Percentiles rank a stretch among this genome's conserved stretches.
These are phyloP conservation scores for Ophiosphaerella narmari DNA, from an alignment of 2,329 filamentous ascomycete species.

Conservation along the genomic window DNA sequence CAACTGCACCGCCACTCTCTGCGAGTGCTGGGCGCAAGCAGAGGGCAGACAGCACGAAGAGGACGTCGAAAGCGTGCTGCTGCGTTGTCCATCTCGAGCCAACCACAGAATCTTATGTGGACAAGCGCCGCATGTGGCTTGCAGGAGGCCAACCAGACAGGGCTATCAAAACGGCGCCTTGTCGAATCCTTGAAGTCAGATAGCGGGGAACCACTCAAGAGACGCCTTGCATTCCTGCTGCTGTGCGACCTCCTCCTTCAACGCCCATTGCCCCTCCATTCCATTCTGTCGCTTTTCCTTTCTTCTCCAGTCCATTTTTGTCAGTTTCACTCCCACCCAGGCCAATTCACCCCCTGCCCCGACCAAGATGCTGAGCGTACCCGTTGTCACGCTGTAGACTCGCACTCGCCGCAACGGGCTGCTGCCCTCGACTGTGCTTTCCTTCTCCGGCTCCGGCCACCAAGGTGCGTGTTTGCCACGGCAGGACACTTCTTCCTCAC, in stretches of 20 bases:
- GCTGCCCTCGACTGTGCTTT: constrained; percentile 15
- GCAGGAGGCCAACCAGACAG: constrained; percentile 31
- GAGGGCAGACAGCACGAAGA: not conserved
- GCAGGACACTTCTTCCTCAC: not conserved
- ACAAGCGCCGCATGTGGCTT: constrained; percentile 36
- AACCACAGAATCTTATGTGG: constrained; percentile 23
- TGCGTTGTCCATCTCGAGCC: constrained; percentile 18
- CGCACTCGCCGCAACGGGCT: constrained; percentile 14
- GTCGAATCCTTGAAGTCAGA: constrained; percentile 30
- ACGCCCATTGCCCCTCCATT: constrained; percentile 23
- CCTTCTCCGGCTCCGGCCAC: constrained; percentile 20
- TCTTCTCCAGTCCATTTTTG: constrained; percentile 5
- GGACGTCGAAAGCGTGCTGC: constrained; percentile 1
- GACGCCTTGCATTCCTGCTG: constrained; percentile 33
- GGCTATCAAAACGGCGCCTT: constrained; percentile 37
- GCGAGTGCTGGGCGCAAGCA: constrained; percentile 1
- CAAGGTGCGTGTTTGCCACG: not conserved
- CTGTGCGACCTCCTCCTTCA: constrained; percentile 34
- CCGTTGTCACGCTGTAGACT: constrained; percentile 34
- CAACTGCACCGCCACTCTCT: not conserved
- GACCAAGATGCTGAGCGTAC: constrained; percentile 17
- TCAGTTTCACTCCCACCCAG: constrained; percentile 14
- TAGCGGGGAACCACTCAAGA: constrained; percentile 34
- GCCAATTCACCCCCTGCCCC: constrained; percentile 8
- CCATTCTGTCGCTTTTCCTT: not conserved